Conservation (phyloP, 106 monocot species). For the Acanthochlamys bracteata region DNA sequence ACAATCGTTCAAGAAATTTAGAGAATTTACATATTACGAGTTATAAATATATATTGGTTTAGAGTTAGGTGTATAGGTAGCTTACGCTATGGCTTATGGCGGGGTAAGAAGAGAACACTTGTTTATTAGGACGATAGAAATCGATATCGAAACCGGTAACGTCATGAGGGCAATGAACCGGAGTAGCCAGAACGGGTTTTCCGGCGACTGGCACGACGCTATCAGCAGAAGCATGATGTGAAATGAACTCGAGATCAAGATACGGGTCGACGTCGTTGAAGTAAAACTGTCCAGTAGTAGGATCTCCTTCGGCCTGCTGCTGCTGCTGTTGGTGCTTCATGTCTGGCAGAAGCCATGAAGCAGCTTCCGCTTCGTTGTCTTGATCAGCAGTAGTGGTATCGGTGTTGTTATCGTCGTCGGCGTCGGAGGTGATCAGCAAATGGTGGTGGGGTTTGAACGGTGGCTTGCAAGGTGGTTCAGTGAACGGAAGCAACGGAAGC, state of each 20-base stretch:
- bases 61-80: not conserved
- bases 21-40: not conserved
- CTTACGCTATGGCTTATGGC: slow-evolving; percentile 30
- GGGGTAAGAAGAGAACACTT: slow-evolving; percentile 7
- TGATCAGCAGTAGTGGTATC: not conserved
- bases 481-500: slow-evolving; percentile 26
- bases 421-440: not conserved
- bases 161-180: not conserved
- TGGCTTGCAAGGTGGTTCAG: slow-evolving; percentile 2
- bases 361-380: slow-evolving; percentile 6
- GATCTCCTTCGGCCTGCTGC: slow-evolving; percentile 3
- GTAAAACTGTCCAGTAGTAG: slow-evolving; percentile 8
- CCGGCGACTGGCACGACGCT: slow-evolving; percentile 19
- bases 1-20: not conserved
- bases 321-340: not conserved
- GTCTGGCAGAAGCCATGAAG: not conserved
- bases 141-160: slow-evolving; percentile 14
- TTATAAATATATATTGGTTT: not conserved
- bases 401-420: slow-evolving; percentile 1
- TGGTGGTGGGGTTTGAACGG: not conserved
- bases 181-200: not conserved
- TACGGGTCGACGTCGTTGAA: slow-evolving; percentile 36
- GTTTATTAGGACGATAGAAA: slow-evolving; percentile 16
- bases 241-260: slow-evolving; percentile 32
- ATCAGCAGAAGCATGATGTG: slow-evolving; percentile 19